These are phyloP conservation scores for Botrytis pseudocinerea DNA, from an alignment of 2,329 filamentous ascomycete species.

Conservation along the genomic window DNA sequence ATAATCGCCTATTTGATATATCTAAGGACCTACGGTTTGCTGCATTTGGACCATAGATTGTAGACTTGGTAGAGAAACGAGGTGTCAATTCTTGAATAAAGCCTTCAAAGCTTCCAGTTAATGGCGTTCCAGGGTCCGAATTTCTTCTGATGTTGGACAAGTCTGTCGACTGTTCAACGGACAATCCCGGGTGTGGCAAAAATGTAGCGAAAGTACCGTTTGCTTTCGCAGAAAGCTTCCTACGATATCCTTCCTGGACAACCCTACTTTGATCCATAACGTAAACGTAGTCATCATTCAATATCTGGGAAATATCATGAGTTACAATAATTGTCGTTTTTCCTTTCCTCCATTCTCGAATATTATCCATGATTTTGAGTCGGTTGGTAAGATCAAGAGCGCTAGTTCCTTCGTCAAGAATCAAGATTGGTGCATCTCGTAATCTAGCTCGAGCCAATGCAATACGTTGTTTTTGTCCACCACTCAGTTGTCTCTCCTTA, in stretches of 20 bases:
- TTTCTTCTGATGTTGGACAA: slow-evolving; percentile 18
- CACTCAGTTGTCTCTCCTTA: slow-evolving; percentile 72
- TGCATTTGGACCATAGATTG: neutral
- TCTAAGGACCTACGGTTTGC: neutral
- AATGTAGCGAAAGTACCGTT: slow-evolving; percentile 52
- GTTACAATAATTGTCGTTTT: slow-evolving; percentile 94
- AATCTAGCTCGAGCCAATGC: slow-evolving; percentile 77
- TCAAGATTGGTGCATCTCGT: slow-evolving; percentile 74
- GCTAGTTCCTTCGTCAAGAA: slow-evolving; percentile 87
- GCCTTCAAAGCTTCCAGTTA: slow-evolving; percentile 6
- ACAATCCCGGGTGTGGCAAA: slow-evolving; percentile 32
- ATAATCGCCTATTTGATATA: slow-evolving; percentile 23
- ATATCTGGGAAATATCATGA: slow-evolving; percentile 80
- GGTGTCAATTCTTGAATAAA: slow-evolving; percentile 12
- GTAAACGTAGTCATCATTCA: slow-evolving; percentile 72
- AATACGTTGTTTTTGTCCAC: slow-evolving; percentile 81
- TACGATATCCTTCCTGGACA: slow-evolving; percentile 66
- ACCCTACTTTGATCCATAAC: slow-evolving; percentile 71
- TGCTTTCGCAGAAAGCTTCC: slow-evolving; percentile 50
- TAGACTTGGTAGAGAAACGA: slow-evolving; percentile 17
- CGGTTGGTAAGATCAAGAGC: slow-evolving; percentile 76
- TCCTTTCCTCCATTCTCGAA: slow-evolving; percentile 72
- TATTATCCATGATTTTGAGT: slow-evolving; percentile 67
- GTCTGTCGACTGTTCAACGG: neutral
- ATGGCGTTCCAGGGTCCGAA: slow-evolving; percentile 26